Conservation (phyloP, 345 rosid genomes). For the Hevea brasiliensis region DNA sequence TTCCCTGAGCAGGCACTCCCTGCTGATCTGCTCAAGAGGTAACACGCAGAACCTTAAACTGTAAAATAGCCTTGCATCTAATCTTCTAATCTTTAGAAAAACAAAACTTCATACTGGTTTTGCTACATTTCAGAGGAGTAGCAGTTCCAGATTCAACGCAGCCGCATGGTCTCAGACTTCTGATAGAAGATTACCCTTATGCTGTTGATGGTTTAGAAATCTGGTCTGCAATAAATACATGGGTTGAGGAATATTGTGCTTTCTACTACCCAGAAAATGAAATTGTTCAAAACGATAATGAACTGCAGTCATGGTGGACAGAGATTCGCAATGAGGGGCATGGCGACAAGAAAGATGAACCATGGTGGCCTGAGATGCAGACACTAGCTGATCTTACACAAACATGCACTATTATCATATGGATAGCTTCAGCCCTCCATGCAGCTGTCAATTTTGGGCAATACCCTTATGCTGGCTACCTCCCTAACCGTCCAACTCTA, state of each 20-base stretch:
- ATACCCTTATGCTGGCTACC: slow-evolving; percentile 93
- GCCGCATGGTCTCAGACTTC: slow-evolving; percentile 61
- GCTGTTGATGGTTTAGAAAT: slow-evolving; percentile 92
- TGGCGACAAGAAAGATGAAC: slow-evolving; percentile 66
- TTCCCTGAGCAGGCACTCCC: slow-evolving; percentile 88
- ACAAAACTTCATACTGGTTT: neutral
- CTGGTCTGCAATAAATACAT: slow-evolving; percentile 81
- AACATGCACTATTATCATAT: slow-evolving; percentile 74
- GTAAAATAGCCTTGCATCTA: too few relatives aligned
- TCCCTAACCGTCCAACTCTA: slow-evolving; percentile 83
- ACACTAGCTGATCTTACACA: slow-evolving; percentile 54
- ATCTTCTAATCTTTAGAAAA: neutral
- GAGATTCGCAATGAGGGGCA: slow-evolving; percentile 76
- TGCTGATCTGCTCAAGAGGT: slow-evolving; percentile 77
- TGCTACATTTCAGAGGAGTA: slow-evolving; percentile 56
- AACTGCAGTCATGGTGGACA: slow-evolving; percentile 88
- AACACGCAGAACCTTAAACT: neutral
- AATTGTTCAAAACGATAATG: slow-evolving; percentile 54
- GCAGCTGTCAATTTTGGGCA: slow-evolving; percentile 97
- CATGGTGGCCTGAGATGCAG: slow-evolving; percentile 82
- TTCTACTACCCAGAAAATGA: slow-evolving; percentile 65
- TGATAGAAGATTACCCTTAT: slow-evolving; percentile 83
- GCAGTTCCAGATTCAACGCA: slow-evolving; percentile 54
- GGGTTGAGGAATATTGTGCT: slow-evolving; percentile 79
- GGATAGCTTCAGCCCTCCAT: slow-evolving; percentile 94